A percentile compares a stretch with the other conserved stretches of the same genome.
These are phyloP conservation scores for Emergomyces africanus DNA, from an alignment of 2,329 filamentous ascomycete genomes.

Conservation along the genomic window DNA sequence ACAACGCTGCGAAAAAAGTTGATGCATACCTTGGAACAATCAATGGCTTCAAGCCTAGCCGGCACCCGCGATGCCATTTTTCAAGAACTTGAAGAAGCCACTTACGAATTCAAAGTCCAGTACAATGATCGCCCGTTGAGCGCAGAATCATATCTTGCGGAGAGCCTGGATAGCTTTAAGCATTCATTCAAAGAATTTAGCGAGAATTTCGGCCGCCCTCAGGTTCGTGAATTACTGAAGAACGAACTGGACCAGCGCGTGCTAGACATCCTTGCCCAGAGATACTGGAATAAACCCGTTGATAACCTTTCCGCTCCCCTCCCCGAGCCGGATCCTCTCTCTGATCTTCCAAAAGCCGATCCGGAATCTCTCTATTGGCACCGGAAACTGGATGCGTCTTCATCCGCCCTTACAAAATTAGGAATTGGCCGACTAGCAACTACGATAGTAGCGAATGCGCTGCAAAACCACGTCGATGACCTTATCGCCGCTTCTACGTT, in stretches of 20 bases:
- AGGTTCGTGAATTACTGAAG: slow-evolving; percentile 84
- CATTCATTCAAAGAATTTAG: slow-evolving; percentile 94
- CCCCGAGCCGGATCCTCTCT: slow-evolving; percentile 58
- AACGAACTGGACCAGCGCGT: slow-evolving; percentile 89
- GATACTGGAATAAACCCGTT: slow-evolving; percentile 96
- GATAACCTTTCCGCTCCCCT: slow-evolving; percentile 59
- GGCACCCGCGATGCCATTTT: slow-evolving; percentile 83
- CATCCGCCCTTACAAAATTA: slow-evolving; percentile 80
- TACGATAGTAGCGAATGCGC: slow-evolving; percentile 74
- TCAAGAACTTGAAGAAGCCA: slow-evolving; percentile 90
- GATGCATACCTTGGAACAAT: slow-evolving; percentile 93
- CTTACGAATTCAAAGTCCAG: slow-evolving; percentile 98
- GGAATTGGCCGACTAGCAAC: slow-evolving; percentile 89
- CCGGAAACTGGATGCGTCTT: slow-evolving; percentile 84
- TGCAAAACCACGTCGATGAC: slow-evolving; percentile 70
- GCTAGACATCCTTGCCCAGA: slow-evolving; percentile 77
- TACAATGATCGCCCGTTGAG: slow-evolving; percentile 94
- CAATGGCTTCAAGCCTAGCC: slow-evolving; percentile 86
- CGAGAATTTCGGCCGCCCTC: slow-evolving; percentile 73
- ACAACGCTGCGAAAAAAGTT: slow-evolving; percentile 82
- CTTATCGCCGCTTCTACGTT: slow-evolving; percentile 76
- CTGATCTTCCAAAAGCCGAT: slow-evolving; percentile 71
- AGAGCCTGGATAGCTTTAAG: slow-evolving; percentile 92
- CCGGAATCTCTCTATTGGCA: slow-evolving; percentile 83
- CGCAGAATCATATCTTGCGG: slow-evolving; percentile 91